These are phyloP conservation scores for Papiliotrema laurentii DNA, from an alignment of 1,284 basidiomycete genomes.

Conservation along the genomic window DNA sequence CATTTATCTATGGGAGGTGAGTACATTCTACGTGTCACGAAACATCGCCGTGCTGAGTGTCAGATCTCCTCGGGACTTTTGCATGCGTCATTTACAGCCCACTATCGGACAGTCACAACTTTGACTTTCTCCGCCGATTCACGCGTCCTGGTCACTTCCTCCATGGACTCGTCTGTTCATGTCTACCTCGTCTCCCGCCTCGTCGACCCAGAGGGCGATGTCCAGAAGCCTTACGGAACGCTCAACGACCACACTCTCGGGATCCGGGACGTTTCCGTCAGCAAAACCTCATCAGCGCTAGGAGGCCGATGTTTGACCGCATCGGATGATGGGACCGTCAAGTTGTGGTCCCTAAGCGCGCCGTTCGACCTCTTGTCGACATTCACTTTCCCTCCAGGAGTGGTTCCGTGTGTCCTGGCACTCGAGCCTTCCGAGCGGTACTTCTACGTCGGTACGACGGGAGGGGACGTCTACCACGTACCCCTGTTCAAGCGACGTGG, in stretches of 20 bases:
- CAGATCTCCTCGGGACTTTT: conserved; percentile 85
- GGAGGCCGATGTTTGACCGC: conserved; percentile 59
- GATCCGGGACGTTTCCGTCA: conserved; percentile 74
- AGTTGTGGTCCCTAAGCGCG: conserved; percentile 82
- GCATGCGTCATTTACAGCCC: conserved; percentile 86
- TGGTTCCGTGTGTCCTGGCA: conserved; percentile 54
- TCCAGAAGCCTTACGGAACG: conserved; percentile 63
- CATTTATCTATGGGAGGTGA: conserved; percentile 91
- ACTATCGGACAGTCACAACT: conserved; percentile 82
- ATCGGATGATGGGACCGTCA: conserved; percentile 85
- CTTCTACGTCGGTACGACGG: conserved; percentile 73
- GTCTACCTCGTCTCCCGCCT: conserved; percentile 74
- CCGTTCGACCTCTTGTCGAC: conserved; percentile 70
- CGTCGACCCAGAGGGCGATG: conserved; percentile 26
- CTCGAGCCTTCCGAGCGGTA: conserved; percentile 81
- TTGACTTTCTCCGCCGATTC: conserved; percentile 79
- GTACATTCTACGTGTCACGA: conserved; percentile 26
- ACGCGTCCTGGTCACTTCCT: conserved; percentile 72
- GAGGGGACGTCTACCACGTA: conserved; percentile 71
- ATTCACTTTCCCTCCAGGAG: conserved; percentile 69
- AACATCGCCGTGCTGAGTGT: conserved; percentile 1
- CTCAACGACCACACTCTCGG: conserved; percentile 89
- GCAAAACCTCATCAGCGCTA: conserved; percentile 48
- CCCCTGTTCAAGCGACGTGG: conserved; percentile 68
- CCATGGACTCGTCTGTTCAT: conserved; percentile 80